Base-by-base conservation (phyloP, 2,329 filamentous ascomycete species). In the Rutstroemia sydowiana region DNA sequence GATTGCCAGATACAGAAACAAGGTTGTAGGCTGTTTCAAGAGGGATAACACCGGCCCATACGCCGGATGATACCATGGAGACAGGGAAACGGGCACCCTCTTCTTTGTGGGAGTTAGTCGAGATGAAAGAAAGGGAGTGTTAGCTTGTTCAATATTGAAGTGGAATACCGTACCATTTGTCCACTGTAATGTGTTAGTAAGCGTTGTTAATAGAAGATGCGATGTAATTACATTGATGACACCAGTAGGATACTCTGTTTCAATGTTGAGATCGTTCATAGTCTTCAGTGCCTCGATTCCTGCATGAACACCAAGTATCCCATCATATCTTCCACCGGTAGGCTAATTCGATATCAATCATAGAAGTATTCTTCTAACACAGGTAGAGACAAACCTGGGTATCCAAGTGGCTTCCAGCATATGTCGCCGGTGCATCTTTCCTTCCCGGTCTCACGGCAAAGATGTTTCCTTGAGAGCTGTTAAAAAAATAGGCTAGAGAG, bases 81-180 rank as follows among this genome's bases (percentile, higher is more conserved):
- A 82, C 81, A 0, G 87, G 86, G 57, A 92, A 92, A 0, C 87
- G 78, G 1, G 87, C 87, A 2, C 87, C 87, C 70, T 93, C 88
- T 70, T 93, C 88, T 90, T 20, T 18, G 7, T 3, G 11, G 5
- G 13, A 31, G 13, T 51, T 51, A 48, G 36, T 16, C 11, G 10
- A 11, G 23, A 13, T 14, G 7, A 18, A 8, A n/a, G 20, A 16
- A 31, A 40, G 8, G 32, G 16, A 8, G 3, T 5, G 4, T 45
- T 3, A 7, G 16, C 18, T n/a, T 8, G 34, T n/a, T 5, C 16
- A 13, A 6, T 23, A 16, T 8, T 1, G 9, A 11, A 20, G 2
- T 9, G 5, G 40, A 21, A 30, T 10, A 18, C 16, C 18, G 26
- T 53, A 49, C 45, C 47, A 11, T 54, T 54, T n/a, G 52, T 54